These are phyloP conservation scores for Pseudonectria buxi DNA, from an alignment of 2,329 filamentous ascomycete species.

Conservation along the genomic window DNA sequence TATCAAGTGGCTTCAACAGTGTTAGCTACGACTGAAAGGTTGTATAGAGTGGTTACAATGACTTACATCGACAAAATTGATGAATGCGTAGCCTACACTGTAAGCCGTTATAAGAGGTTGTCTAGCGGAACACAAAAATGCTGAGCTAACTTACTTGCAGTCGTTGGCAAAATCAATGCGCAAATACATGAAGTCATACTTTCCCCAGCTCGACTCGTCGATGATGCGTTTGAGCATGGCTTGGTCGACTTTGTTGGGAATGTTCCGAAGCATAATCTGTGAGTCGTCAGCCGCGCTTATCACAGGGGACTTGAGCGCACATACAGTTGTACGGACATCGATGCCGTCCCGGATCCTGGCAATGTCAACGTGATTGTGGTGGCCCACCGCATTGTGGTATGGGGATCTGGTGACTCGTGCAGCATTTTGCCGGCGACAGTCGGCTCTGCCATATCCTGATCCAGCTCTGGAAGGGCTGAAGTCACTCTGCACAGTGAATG, in stretches of 20 bases:
- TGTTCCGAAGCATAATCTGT: slow-evolving; percentile 90
- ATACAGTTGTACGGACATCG: slow-evolving; percentile 69
- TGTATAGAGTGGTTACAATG: not conserved
- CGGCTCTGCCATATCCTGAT: slow-evolving; percentile 27
- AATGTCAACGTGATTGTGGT: slow-evolving; percentile 58
- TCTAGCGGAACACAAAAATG: not conserved
- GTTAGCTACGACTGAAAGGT: slow-evolving; percentile 28
- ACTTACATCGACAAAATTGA: slow-evolving; percentile 81
- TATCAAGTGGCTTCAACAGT: slow-evolving; percentile 55
- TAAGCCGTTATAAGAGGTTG: slow-evolving; percentile 1
- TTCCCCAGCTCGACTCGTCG: slow-evolving; percentile 69
- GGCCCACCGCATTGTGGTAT: slow-evolving; percentile 41
- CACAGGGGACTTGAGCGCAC: slow-evolving; percentile 17
- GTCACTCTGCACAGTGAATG: slow-evolving; percentile 29
- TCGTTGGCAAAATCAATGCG: slow-evolving; percentile 82
- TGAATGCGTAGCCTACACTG: slow-evolving; percentile 94
- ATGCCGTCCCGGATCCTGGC: slow-evolving; percentile 55
- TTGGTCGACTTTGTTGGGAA: slow-evolving; percentile 83
- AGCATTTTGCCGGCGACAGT: slow-evolving; percentile 43
- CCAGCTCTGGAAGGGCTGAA: slow-evolving; percentile 34
- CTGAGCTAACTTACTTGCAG: slow-evolving; percentile 59
- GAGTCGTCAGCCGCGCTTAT: slow-evolving; percentile 4
- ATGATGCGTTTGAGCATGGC: slow-evolving; percentile 71
- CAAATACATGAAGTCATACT: slow-evolving; percentile 92
- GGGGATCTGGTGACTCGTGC: slow-evolving; percentile 38